Conservation (phyloP, 2,329 filamentous ascomycete genomes). For the Trichoderma harzianum region DNA sequence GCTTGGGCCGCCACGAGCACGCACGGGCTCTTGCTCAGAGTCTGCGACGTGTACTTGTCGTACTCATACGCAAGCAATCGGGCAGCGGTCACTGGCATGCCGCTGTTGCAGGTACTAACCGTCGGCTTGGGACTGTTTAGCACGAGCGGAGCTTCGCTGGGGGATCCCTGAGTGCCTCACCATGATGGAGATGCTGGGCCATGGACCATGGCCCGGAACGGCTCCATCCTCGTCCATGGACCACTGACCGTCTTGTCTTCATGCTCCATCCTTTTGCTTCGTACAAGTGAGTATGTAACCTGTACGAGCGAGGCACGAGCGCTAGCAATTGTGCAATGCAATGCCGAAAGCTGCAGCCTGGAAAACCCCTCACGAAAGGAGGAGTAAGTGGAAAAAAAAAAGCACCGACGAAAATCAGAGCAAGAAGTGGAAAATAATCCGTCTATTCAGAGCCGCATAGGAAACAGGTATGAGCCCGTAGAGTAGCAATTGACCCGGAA, state of each 20-base stretch:
- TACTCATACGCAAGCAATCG: not conserved
- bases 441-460: not conserved
- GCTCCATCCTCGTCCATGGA: not conserved
- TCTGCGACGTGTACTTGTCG: not conserved
- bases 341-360: not conserved
- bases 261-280: constrained; percentile 2
- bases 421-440: not conserved
- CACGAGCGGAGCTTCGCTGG: constrained; percentile 4
- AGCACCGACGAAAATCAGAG: not conserved
- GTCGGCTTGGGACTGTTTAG: constrained; percentile 10
- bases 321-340: constrained; percentile 13
- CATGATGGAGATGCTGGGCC: constrained; percentile 2
- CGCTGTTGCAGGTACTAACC: not conserved
- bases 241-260: constrained; percentile 3
- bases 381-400: not conserved
- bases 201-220: constrained; percentile 8
- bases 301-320: constrained; percentile 1
- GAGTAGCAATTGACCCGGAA: not conserved
- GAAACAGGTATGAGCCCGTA: not conserved
- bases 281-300: not conserved
- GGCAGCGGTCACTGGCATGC: not conserved
- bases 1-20: not conserved
- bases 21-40: not conserved
- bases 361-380: not conserved
- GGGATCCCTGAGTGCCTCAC: constrained; percentile 15